A percentile compares a stretch with the other conserved stretches of the same genome.
Conservation (phyloP, 192 early-diverging fungal genomes). For the Backusella tarrabulga region DNA sequence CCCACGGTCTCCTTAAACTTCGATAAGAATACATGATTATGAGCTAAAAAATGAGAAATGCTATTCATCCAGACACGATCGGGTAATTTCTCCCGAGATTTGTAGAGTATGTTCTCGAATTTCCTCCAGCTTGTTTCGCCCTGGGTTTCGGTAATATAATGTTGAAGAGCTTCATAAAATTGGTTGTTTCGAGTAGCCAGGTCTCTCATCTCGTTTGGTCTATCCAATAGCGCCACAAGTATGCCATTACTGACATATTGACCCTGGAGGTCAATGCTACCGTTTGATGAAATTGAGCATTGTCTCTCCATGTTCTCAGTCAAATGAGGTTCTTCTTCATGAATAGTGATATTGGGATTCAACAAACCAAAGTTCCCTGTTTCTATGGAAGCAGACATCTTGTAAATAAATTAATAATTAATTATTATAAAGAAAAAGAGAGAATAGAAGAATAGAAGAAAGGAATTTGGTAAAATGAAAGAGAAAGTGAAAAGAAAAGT, state of each 20-base stretch:
- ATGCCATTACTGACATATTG: constrained; percentile 21
- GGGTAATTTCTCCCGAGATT: constrained; percentile 23
- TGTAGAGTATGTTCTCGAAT: constrained; percentile 26
- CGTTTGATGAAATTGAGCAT: background rate
- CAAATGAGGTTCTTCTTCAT: background rate
- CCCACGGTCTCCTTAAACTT: constrained; percentile 42
- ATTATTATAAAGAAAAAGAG: background rate
- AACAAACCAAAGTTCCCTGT: background rate
- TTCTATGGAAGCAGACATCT: background rate
- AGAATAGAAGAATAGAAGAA: background rate
- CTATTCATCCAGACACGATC: constrained; percentile 31
- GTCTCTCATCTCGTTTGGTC: constrained; percentile 28
- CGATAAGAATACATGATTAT: constrained; percentile 26
- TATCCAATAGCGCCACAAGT: constrained; percentile 30
- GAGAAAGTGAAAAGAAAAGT: background rate
- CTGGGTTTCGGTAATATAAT: constrained; percentile 24
- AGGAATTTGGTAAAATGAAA: background rate
- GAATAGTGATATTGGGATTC: background rate
- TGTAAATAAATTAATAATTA: background rate
- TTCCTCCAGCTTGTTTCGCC: constrained; percentile 25
- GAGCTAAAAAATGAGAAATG: constrained; percentile 8
- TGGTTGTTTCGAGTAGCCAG: constrained; percentile 23
- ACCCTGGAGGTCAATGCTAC: constrained; percentile 15
- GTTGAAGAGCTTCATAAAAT: constrained; percentile 26
- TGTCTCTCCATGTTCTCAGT: background rate